phyloP scores from a whole-genome alignment of 352 stramenopile species.

The Pythium chondricola region DNA sequence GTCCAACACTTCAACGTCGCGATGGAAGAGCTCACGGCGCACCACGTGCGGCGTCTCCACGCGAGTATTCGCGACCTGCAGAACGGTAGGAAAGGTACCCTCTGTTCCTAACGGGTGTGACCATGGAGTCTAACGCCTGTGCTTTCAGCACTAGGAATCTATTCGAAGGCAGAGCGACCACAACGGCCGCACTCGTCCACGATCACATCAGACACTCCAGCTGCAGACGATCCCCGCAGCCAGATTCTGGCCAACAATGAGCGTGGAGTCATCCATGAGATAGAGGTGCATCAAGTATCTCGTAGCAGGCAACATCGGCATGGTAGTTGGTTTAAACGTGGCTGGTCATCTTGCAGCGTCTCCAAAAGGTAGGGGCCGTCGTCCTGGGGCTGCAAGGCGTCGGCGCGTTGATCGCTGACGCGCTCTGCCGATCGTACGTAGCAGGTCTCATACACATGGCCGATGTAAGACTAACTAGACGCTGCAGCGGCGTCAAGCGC shows the following conservation, averaged over 20 bases:
- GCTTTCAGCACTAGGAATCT: constrained; percentile 20
- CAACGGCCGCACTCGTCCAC: constrained; percentile 3
- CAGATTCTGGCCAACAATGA: constrained; percentile 47
- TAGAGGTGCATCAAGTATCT: constrained; percentile 22
- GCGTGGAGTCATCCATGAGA: constrained; percentile 27
- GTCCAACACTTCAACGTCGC: no score
- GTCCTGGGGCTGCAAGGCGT: constrained; percentile 43
- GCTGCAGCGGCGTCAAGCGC: constrained; percentile 28
- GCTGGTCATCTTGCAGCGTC: constrained; percentile 14
- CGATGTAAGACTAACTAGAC: neutral
- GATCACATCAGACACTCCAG: constrained; percentile 7
- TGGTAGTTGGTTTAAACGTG: neutral
- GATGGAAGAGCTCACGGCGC: constrained; percentile 19
- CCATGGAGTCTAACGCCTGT: neutral
- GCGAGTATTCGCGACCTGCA: constrained; percentile 32
- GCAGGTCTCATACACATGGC: neutral
- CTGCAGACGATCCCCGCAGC: constrained; percentile 24
- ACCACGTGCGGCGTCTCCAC: constrained; percentile 29
- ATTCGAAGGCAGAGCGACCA: constrained; percentile 7
- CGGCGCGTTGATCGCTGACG: constrained; percentile 30
- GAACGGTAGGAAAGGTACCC: constrained; percentile 16
- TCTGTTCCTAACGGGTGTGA: neutral
- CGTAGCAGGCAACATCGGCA: neutral
- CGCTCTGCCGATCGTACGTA: constrained; percentile 36
- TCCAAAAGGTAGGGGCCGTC: constrained; percentile 26